Evolutionary conservation across 192 early-diverging fungal species (phyloP).

Genomic region (Haplosporangium gracile): DNA sequence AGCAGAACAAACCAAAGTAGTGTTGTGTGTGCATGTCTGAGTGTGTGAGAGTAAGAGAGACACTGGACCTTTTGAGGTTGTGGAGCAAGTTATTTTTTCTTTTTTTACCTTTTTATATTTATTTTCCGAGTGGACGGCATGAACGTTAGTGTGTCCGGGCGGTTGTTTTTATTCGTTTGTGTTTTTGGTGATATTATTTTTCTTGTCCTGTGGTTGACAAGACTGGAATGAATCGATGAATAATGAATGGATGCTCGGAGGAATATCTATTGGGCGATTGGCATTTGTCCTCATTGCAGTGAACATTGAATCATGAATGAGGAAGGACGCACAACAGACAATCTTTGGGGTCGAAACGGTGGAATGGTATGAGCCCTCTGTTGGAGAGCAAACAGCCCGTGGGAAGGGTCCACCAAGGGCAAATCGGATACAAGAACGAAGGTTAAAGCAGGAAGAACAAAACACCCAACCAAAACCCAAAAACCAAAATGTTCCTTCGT

Average conservation of each 20-base stretch:
- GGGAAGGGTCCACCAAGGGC: not conserved
- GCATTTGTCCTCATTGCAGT: not conserved
- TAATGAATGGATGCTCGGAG: not conserved
- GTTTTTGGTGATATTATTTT: no score
- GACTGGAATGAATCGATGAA: not conserved
- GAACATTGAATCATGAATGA: not conserved
- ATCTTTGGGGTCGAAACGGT: not conserved
- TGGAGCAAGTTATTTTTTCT: not conserved
- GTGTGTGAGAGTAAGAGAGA: not conserved
- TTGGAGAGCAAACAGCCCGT: not conserved
- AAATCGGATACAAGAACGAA: slow-evolving; percentile 1
- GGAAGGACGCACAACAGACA: not conserved
- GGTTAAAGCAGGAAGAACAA: not conserved
- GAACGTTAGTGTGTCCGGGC: not conserved
- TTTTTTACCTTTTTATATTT: not conserved
- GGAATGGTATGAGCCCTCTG: not conserved
- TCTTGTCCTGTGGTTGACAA: not conserved
- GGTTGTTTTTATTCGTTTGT: not conserved
- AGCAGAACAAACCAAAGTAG: not conserved
- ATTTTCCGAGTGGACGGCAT: not conserved
- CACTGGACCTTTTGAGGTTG: not conserved
- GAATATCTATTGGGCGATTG: not conserved
- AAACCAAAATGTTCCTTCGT: not conserved
- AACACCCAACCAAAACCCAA: not conserved
- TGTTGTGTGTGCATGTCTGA: not conserved